Base-by-base conservation (phyloP, 2,329 filamentous ascomycete genomes). In the Chaetoscypha palmicola region DNA sequence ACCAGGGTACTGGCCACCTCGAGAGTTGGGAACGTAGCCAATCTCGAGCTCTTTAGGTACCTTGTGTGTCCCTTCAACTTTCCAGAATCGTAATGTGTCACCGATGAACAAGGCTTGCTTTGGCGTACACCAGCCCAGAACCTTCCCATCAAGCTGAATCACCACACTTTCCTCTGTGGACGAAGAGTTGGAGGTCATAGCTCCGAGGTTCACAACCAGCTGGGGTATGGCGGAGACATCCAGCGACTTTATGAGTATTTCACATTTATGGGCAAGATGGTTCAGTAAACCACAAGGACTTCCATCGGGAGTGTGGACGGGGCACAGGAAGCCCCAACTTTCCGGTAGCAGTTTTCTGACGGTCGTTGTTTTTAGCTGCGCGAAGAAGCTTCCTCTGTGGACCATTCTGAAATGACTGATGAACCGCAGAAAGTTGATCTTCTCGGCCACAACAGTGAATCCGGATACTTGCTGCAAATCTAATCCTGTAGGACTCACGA, bases 341-440 rank as follows among this genome's bases (percentile, higher is more conserved):
- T 98, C 92, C 2, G 92, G 92, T 16, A 97, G 69, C 56, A 98
- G 71, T 66, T 97, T 98, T 69, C 92, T 80, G 39, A 98, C 92
- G 0, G 92, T 92, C 0, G 92, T 98, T 0, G 92, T 98, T 68
- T 96, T 97, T 52, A 98, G 69, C 63, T 97, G 87, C 3, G 92
- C 92, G 64, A 98, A 98, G 76, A 98, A 98, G 62, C 88, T 92
- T 72, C 92, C 92, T 80, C 92, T 81, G 70, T 98, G 92, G 46
- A 98, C 88, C 89, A 96, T 96, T 55, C 92, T 85, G 76, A 98
- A 98, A 66, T 98, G 92, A 65, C 87, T 92, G 69, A 98, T 94
- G 69, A 97, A 98, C 58, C 92, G 87, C 60, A 94, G 80, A 64
- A 97, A 98, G 69, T 98, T 98, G 63, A 98, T 91, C 74, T 97